Evolutionary conservation across 2,329 filamentous ascomycete genomes (phyloP), one percentile per base, ranked within the genome.

Genomic region (Elsinoe arachidis): DNA sequence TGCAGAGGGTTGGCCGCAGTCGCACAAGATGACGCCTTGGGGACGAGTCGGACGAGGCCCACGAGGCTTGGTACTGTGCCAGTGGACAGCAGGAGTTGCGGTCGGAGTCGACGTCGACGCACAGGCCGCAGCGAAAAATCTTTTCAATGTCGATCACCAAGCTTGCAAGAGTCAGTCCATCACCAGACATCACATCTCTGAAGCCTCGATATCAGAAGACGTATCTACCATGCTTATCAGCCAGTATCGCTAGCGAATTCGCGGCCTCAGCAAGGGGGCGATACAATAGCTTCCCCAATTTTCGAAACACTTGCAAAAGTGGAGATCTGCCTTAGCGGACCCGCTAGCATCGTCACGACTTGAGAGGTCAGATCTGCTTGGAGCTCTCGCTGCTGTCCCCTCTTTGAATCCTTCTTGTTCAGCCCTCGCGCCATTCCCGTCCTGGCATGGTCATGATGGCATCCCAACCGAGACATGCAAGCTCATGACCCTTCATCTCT

Each of bases 321-420:
- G 49, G 49, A 35, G 49, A 53, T 38, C 33, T 38, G 49, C 49
- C 33, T 23, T 53, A 53, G 49, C 49, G 49, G 49, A 34, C 49
- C 49, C 49, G 33, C 49, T 53, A 53, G 49, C 30, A 53, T 53
- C 49, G 49, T 53, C 49, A 53, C 49, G 49, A 53, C 49, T 53
- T 33, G 37, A 11, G n/a, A n/a, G 30, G 33, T n/a, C 30, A 38
- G 49, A 30, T 38, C 49, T 53, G 23, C 49, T 38, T 34, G 17
- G 30, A 23, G 15, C 15, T 37, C 11, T 19, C 23, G 47, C 33
- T 15, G 33, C 49, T 38, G 3, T 26, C 33, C 19, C 26, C 15
- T 34, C 17, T 23, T 26, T 26, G 7, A 46, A 46, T 46, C 41
- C 41, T 26, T 46, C 41, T 30, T 23, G 21, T 34, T 17, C 26